phyloP scores from a whole-genome alignment of 2,329 filamentous ascomycete genomes.

The Fusarium sp. region DNA sequence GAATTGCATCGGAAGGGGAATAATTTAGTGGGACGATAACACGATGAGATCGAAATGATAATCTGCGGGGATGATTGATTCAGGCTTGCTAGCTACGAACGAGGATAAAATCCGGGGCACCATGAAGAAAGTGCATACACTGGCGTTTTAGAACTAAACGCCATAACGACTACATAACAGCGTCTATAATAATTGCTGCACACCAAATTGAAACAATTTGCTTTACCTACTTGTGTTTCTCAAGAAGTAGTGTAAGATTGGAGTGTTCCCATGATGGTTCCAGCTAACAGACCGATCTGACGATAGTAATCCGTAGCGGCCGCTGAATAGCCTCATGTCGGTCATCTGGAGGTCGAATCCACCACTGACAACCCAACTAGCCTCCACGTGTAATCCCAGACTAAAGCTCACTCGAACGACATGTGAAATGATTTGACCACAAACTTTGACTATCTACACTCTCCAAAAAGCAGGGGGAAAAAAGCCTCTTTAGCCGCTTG shows the following conservation, averaged over 20 bases:
- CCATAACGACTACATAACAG: too few species aligned
- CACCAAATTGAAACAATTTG: not conserved
- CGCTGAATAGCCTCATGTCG: constrained; percentile 4
- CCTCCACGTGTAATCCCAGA: not conserved
- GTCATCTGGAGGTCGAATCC: not conserved
- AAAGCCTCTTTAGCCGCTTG: constrained; percentile 21
- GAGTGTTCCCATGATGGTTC: too few species aligned
- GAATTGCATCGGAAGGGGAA: not conserved
- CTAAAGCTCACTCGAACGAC: not conserved
- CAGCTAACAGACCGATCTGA: not conserved
- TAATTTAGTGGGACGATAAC: too few species aligned
- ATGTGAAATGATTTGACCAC: not conserved
- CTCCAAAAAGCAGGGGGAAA: not conserved
- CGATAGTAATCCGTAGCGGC: not conserved
- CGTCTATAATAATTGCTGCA: not conserved
- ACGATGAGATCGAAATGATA: too few species aligned
- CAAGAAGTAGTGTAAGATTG: too few species aligned
- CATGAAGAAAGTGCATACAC: too few species aligned
- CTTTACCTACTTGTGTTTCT: not conserved
- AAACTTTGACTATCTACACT: too few species aligned
- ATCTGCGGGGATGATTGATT: too few species aligned
- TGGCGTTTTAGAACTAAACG: too few species aligned
- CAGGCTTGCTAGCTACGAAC: too few species aligned
- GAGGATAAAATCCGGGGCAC: too few species aligned
- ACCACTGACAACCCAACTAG: constrained; percentile 14